Percentiles rank a stretch among this genome's conserved stretches.
Conservation (phyloP, 2,329 filamentous ascomycete species). For the Fusarium nurragi region DNA sequence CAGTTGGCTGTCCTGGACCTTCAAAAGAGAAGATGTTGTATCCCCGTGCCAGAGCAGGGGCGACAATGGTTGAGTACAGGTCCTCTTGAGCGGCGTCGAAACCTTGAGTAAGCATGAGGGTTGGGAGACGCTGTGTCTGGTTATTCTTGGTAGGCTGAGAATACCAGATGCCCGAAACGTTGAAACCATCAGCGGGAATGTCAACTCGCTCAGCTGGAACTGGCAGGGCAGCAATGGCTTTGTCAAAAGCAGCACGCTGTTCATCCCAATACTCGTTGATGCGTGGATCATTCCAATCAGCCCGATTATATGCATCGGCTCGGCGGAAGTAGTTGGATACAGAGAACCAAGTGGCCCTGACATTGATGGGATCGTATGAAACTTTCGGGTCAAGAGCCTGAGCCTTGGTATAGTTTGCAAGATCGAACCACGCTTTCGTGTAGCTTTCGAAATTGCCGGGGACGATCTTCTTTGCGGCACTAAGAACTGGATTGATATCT, state of each 20-base stretch:
- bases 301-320: conserved; percentile 55
- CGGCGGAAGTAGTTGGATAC: conserved; percentile 54
- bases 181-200: conserved; percentile 44
- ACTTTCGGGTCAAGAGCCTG: conserved; percentile 32
- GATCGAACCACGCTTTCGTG: conserved; percentile 29
- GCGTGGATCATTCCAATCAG: conserved; percentile 53
- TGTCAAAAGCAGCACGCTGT: conserved; percentile 52
- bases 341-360: conserved; percentile 47
- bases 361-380: conserved; percentile 37
- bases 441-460: conserved; percentile 40
- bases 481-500: conserved; percentile 48
- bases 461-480: conserved; percentile 39
- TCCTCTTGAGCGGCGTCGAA: conserved; percentile 33
- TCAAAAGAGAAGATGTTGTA: conserved; percentile 23
- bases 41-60: conserved; percentile 12
- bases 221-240: conserved; percentile 49
- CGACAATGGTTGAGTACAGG: conserved; percentile 4
- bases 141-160: conserved; percentile 8
- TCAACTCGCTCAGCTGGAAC: conserved; percentile 50
- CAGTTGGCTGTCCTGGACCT: conserved; percentile 26
- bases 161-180: conserved; percentile 51
- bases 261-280: conserved; percentile 52
- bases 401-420: conserved; percentile 38
- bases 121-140: neutral
- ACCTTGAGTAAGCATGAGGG: conserved; percentile 15